Percentiles rank a stretch among this genome's conserved stretches.
Conservation (phyloP, 169 alveolate species). For the Plasmodium cynomolgi region DNA sequence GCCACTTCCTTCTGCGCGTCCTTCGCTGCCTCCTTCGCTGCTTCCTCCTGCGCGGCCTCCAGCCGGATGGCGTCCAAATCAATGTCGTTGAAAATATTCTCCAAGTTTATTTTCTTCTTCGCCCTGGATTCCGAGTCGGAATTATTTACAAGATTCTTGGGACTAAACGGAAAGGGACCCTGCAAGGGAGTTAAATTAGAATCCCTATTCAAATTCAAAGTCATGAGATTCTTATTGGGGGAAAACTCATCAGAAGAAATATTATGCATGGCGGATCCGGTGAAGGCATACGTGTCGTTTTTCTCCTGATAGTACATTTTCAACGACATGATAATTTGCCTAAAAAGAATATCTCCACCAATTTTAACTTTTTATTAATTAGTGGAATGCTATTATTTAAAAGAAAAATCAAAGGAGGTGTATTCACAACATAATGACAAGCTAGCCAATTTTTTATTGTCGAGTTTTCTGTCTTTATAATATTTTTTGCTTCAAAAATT, state of each 20-base stretch:
- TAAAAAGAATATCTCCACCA: constrained; percentile 79
- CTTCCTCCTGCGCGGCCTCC: background rate
- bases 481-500: constrained; percentile 77
- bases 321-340: constrained; percentile 84
- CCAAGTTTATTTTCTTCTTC: constrained; percentile 54
- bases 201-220: constrained; percentile 7
- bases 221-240: constrained; percentile 9
- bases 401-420: constrained; percentile 81
- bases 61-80: constrained; percentile 12
- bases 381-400: constrained; percentile 79
- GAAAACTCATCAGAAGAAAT: constrained; percentile 19
- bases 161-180: background rate
- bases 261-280: constrained; percentile 48
- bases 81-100: constrained; percentile 68
- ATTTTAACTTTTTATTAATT: constrained; percentile 77
- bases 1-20: background rate
- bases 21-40: background rate
- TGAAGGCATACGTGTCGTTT: constrained; percentile 65
- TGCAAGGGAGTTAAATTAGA: background rate
- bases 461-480: constrained; percentile 74
- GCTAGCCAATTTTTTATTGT: constrained; percentile 83
- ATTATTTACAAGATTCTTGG: background rate
- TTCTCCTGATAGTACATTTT: constrained; percentile 67
- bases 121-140: background rate
- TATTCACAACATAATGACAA: constrained; percentile 82